Conservation (phyloP, 805 yeast species). For the Ogataea zsoltii region DNA sequence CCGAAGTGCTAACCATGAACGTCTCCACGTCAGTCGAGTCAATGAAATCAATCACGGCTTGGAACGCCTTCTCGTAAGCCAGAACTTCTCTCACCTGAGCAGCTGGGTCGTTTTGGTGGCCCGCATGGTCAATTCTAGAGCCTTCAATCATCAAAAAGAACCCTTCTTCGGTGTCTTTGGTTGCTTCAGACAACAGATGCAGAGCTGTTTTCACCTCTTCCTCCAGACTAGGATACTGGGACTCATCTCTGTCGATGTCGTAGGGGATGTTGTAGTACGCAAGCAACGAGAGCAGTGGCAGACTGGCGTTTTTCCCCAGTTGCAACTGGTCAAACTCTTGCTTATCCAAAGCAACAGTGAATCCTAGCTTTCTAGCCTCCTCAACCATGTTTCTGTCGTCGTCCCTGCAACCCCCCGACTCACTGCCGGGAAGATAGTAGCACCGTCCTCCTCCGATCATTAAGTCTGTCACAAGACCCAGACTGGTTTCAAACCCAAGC, state of each 20-base stretch:
- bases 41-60: conserved; percentile 70
- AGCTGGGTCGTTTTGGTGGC: conserved; percentile 91
- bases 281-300: conserved; percentile 77
- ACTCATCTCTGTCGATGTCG: conserved; percentile 70
- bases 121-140: conserved; percentile 93
- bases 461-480: conserved; percentile 79
- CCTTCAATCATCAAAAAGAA: conserved; percentile 89
- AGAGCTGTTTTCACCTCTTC: conserved; percentile 79
- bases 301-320: conserved; percentile 59
- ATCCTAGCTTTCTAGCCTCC: conserved; percentile 61
- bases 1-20: conserved; percentile 77
- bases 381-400: conserved; percentile 70
- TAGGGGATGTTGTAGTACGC: conserved; percentile 81
- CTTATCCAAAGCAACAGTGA: conserved; percentile 63
- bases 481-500: conserved; percentile 68
- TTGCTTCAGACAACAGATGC: conserved; percentile 62
- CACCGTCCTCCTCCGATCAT: conserved; percentile 92
- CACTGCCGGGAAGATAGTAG: conserved; percentile 61
- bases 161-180: conserved; percentile 74
- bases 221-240: conserved; percentile 69
- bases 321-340: conserved; percentile 56
- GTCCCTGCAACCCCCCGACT: conserved; percentile 63
- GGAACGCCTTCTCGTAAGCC: conserved; percentile 82
- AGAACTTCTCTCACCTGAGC: conserved; percentile 91
- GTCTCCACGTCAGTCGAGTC: conserved; percentile 73